Evolutionary conservation across 2,329 filamentous ascomycete genomes (phyloP), one percentile per base, ranked within the genome.

Genomic region (Cordyceps javanica): DNA sequence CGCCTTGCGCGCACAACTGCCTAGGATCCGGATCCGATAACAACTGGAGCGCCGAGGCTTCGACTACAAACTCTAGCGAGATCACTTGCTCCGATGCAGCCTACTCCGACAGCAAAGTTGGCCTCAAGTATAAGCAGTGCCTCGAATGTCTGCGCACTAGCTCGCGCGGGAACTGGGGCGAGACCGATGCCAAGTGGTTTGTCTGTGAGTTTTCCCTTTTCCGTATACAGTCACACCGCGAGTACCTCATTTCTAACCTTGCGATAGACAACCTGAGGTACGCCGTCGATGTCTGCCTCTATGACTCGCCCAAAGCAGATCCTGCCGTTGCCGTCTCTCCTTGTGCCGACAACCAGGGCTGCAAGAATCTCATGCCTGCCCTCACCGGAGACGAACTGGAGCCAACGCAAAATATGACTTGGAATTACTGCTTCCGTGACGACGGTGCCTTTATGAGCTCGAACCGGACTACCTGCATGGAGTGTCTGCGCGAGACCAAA

Each of bases 241-340:
- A 5, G 19, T 5, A 42, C 9, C 13, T 6, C 5, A 23, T 25
- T 41, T 58, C 67, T 68, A 61, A 67, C 63, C 16, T 39, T 28
- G 23, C n/a, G n/a, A 25, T 46, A 81, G 79, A 81, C 60, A 82
- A 82, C 48, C 36, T 81, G 0, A 72, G 79, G 38, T 82, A 77
- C 48, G 66, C 78, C 0, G 66, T 81, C 4, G 73, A 76, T 30
- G 72, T 74, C 0, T 82, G 79, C 53, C 66, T 82, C 1, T 82
- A 70, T 38, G 64, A 64, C 4, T 60, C 64, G 21, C 67, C 67
- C 19, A 63, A 70, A 63, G n/a, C 67, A 66, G 23, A 63, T 70
- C 1, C 69, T 1, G 71, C 70, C 0, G 62, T 66, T 0, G 66
- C 68, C 0, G 66, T 65, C 19, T 67, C 74, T 38, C 74, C 77